Conservation (phyloP, 352 stramenopile species). For the Globisporangium spiculum region DNA sequence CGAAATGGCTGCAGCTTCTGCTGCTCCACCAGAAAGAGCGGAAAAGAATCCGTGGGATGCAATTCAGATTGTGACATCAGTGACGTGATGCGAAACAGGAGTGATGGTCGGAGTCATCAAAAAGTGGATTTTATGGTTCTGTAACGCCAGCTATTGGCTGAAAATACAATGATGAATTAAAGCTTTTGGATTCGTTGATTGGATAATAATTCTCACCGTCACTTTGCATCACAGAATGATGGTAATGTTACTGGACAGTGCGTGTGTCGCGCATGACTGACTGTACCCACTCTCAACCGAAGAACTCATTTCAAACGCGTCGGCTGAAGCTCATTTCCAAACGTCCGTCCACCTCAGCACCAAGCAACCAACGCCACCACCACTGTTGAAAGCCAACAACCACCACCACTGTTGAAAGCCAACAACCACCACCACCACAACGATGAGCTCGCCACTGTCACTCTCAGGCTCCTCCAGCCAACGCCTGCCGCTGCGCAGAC, state of each 20-base stretch:
- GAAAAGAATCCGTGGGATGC: not conserved
- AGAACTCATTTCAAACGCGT: not conserved
- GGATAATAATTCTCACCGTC: not conserved
- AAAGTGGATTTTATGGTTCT: too few relatives aligned
- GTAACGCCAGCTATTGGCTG: too few relatives aligned
- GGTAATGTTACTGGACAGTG: not conserved
- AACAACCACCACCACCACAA: too few relatives aligned
- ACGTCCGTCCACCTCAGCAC: not conserved
- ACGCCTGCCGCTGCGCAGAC: not conserved
- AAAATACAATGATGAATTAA: too few relatives aligned
- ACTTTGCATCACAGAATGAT: not conserved
- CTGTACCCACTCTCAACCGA: not conserved
- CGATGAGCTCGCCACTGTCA: not conserved
- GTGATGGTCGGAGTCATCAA: not conserved
- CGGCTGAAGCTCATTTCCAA: not conserved
- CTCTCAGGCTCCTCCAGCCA: not conserved
- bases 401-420: too few relatives aligned
- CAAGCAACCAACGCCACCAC: not conserved
- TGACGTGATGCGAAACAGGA: not conserved
- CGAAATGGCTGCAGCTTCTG: not conserved
- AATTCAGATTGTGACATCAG: not conserved
- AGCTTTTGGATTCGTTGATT: too few relatives aligned
- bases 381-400: not conserved
- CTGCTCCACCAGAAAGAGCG: not conserved
- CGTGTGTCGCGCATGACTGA: not conserved